A percentile compares a stretch with the other conserved stretches of the same genome.
These are phyloP conservation scores for Murraya paniculata DNA, from an alignment of 345 rosid species.

Conservation along the genomic window DNA sequence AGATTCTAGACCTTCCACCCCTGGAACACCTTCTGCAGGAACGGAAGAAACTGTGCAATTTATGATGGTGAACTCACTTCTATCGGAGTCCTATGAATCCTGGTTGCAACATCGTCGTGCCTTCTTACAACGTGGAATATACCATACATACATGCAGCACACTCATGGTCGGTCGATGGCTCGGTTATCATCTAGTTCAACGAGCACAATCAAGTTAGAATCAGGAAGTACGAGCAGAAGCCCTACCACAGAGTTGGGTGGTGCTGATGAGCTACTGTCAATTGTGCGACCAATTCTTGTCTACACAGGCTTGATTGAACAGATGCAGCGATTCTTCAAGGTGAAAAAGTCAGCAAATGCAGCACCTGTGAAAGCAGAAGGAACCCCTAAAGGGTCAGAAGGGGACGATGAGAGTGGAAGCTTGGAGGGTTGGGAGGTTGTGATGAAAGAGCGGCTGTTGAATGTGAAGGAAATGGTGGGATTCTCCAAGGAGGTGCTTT, in stretches of 20 bases:
- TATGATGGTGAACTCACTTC: conserved; percentile 97
- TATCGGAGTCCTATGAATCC: conserved; percentile 84
- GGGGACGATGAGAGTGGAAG: conserved; percentile 44
- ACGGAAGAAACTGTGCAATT: conserved; percentile 88
- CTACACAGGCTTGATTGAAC: conserved; percentile 88
- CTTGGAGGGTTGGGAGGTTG: conserved; percentile 73
- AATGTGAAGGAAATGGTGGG: conserved; percentile 81
- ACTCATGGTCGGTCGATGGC: conserved; percentile 61
- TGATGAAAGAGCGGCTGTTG: conserved; percentile 68
- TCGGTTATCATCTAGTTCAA: conserved; percentile 28
- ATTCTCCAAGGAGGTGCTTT: conserved; percentile 74
- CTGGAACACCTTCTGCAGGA: conserved; percentile 56
- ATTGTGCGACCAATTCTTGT: conserved; percentile 78
- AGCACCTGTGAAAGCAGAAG: conserved; percentile 35
- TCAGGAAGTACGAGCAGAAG: conserved; percentile 43
- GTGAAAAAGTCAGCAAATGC: conserved; percentile 42
- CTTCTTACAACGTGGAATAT: conserved; percentile 86
- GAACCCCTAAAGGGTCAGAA: conserved; percentile 29
- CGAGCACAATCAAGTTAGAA: conserved; percentile 32
- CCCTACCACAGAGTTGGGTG: conserved; percentile 34
- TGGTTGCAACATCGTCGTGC: conserved; percentile 87
- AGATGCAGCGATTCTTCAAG: conserved; percentile 79
- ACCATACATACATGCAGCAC: conserved; percentile 91
- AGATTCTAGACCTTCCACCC: conserved; percentile 54
- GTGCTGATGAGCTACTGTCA: conserved; percentile 56